Percentiles rank a stretch among this genome's conserved stretches.
Evolutionary conservation across 106 monocot genomes (phyloP).

Genomic region (Dactylorhiza incarnata): DNA sequence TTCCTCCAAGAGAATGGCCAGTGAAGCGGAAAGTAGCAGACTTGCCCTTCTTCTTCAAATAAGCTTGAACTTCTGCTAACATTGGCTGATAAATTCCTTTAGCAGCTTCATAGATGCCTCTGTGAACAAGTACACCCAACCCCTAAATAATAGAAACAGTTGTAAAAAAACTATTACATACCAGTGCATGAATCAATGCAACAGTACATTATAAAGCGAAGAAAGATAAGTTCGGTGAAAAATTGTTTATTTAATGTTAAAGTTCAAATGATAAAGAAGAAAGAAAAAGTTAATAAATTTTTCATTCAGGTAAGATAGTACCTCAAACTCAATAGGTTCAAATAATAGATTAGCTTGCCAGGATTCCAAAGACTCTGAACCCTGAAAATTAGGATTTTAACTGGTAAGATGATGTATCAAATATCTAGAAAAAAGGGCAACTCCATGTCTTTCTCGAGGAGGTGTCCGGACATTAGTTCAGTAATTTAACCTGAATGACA

Average conservation of each 20-base stretch:
- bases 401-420: background rate
- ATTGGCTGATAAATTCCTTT: constrained; percentile 81
- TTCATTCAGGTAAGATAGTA: constrained; percentile 6
- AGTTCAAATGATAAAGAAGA: background rate
- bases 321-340: constrained; percentile 91
- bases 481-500: constrained; percentile 70
- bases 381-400: constrained; percentile 29
- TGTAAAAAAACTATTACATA: background rate
- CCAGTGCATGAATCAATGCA: background rate
- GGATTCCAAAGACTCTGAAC: constrained; percentile 78
- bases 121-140: constrained; percentile 73
- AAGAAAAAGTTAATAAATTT: background rate
- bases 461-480: background rate
- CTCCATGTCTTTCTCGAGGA: background rate
- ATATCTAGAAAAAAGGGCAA: constrained; percentile 1
- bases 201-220: background rate
- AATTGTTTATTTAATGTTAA: background rate
- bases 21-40: constrained; percentile 70
- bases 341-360: constrained; percentile 98
- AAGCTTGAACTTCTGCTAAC: constrained; percentile 51
- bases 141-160: constrained; percentile 26
- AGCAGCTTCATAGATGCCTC: constrained; percentile 94
- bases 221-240: background rate
- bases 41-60: constrained; percentile 30
- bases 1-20: constrained; percentile 87